Conservation (phyloP, 768 basidiomycete genomes). For the Mycena vulgaris region DNA sequence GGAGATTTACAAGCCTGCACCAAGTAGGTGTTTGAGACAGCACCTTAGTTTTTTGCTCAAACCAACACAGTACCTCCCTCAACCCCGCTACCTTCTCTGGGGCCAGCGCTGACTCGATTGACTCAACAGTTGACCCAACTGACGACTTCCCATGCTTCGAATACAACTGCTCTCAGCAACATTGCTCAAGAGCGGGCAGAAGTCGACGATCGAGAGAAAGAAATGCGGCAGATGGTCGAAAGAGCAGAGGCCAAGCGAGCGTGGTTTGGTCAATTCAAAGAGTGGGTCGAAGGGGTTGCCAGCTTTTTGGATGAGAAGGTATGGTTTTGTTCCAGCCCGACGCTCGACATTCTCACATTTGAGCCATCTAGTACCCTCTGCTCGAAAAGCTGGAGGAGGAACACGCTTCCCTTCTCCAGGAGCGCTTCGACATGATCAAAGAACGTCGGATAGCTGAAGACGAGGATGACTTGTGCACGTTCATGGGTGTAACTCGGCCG, state of each 20-base stretch:
- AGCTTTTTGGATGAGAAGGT: slow-evolving; percentile 94
- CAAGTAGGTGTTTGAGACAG: slow-evolving; percentile 63
- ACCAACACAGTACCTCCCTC: slow-evolving; percentile 71
- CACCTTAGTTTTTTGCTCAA: slow-evolving; percentile 32
- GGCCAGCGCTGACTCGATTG: slow-evolving; percentile 72
- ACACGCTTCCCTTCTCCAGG: slow-evolving; percentile 78
- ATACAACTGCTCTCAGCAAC: slow-evolving; percentile 68
- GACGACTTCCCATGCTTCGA: slow-evolving; percentile 77
- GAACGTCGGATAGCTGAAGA: slow-evolving; percentile 83
- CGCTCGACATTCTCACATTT: slow-evolving; percentile 13
- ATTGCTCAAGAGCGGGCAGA: slow-evolving; percentile 76
- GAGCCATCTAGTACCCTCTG: slow-evolving; percentile 72
- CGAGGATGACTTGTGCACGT: slow-evolving; percentile 81
- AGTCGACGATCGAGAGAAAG: slow-evolving; percentile 77
- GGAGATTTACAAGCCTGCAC: slow-evolving; percentile 77
- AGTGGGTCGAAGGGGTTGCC: slow-evolving; percentile 88
- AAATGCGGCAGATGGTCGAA: slow-evolving; percentile 82
- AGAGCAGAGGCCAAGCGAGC: slow-evolving; percentile 83
- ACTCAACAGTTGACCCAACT: slow-evolving; percentile 72
- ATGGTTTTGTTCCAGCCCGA: slow-evolving; percentile 25
- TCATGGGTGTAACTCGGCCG: slow-evolving; percentile 67
- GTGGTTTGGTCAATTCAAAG: slow-evolving; percentile 85
- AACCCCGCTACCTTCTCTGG: slow-evolving; percentile 76
- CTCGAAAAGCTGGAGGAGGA: slow-evolving; percentile 87
- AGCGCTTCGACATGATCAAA: slow-evolving; percentile 78